phyloP scores from a whole-genome alignment of 495 filamentous ascomycete genomes.

The Halenospora varia region DNA sequence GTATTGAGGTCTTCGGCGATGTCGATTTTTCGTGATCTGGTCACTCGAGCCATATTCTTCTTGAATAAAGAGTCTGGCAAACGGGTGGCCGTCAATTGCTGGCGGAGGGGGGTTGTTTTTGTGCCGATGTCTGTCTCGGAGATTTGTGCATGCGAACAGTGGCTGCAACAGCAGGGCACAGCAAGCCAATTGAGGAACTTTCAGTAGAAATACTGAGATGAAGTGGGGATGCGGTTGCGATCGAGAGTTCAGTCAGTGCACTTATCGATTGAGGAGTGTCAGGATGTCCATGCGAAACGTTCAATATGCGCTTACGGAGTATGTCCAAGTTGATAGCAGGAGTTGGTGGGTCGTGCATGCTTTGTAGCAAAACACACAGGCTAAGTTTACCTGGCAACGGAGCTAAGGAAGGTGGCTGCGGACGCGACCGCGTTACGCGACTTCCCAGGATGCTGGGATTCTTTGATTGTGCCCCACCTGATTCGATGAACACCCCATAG shows the following conservation, averaged over 20 bases:
- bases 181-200: not conserved
- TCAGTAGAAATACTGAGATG: not conserved
- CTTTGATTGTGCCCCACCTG: slow-evolving; percentile 1
- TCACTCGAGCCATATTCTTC: slow-evolving; percentile 31
- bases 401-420: not conserved
- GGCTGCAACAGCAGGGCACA: not conserved
- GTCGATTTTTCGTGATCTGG: slow-evolving; percentile 26
- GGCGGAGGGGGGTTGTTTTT: slow-evolving; percentile 2
- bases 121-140: not conserved
- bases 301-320: not conserved
- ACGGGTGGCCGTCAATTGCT: not conserved
- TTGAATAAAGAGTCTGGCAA: not conserved
- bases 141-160: not conserved
- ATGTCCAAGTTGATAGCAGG: not conserved
- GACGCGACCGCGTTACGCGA: slow-evolving; percentile 4
- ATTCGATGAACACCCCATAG: no score
- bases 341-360: not conserved
- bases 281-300: slow-evolving; percentile 27
- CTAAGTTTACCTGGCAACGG: slow-evolving; percentile 15
- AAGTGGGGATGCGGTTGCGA: slow-evolving; percentile 7
- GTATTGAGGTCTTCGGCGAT: slow-evolving; percentile 22
- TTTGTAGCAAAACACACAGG: not conserved
- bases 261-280: slow-evolving; percentile 19
- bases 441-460: not conserved
- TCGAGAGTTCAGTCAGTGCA: slow-evolving; percentile 16